These are phyloP conservation scores for Blastobotrys aristatus DNA, from an alignment of 1,139 yeast genomes.

Conservation along the genomic window DNA sequence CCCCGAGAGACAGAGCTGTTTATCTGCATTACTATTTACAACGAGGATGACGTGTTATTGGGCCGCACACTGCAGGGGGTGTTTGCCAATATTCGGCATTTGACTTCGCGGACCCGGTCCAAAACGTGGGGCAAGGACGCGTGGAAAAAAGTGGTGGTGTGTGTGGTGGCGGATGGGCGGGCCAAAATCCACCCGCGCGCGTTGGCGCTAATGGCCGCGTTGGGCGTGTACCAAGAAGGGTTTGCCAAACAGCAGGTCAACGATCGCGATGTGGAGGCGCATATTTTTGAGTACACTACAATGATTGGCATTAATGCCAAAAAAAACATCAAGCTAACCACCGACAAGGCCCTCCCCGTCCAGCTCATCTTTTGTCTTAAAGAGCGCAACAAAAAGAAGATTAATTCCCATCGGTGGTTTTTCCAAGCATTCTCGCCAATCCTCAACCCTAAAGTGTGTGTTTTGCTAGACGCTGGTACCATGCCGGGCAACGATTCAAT, in stretches of 20 bases:
- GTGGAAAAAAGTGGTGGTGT: conserved; percentile 74
- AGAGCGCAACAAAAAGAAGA: conserved; percentile 68
- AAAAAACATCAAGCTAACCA: conserved; percentile 48
- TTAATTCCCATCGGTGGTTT: conserved; percentile 82
- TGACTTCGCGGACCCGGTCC: conserved; percentile 52
- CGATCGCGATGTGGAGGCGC: conserved; percentile 63
- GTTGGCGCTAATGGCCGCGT: conserved; percentile 58
- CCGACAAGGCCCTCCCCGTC: conserved; percentile 60
- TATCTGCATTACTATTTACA: conserved; percentile 75
- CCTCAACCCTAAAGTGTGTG: conserved; percentile 63
- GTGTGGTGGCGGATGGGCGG: conserved; percentile 75
- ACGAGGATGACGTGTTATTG: conserved; percentile 67
- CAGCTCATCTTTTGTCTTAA: conserved; percentile 74
- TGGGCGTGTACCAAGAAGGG: conserved; percentile 78
- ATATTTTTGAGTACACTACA: conserved; percentile 74
- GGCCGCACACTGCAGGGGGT: conserved; percentile 75
- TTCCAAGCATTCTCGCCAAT: conserved; percentile 74
- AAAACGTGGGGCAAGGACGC: conserved; percentile 74
- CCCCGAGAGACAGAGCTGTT: conserved; percentile 68
- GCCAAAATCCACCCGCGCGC: conserved; percentile 62
- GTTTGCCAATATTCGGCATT: conserved; percentile 63
- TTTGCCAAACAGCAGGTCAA: conserved; percentile 75
- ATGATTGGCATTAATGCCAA: conserved; percentile 68
- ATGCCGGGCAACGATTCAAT: conserved; percentile 69
- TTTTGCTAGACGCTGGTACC: conserved; percentile 76